Evolutionary conservation across 2,329 filamentous ascomycete species (phyloP).

Genomic region (Myrmaecium sp.): DNA sequence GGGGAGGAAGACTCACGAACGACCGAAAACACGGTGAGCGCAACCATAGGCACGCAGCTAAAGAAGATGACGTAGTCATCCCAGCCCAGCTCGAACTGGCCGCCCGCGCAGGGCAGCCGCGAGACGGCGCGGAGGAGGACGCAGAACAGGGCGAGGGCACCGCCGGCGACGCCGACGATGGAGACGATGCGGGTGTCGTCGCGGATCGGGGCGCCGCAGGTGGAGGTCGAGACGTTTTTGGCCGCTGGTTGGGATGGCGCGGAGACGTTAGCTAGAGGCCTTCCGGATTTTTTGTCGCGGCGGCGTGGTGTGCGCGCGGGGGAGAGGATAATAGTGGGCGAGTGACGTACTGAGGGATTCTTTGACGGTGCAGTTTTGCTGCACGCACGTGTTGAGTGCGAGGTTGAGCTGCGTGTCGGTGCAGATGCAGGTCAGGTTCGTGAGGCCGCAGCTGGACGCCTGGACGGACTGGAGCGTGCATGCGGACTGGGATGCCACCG

Average conservation of each 20-base stretch:
- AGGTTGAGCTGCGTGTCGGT: conserved; percentile 2
- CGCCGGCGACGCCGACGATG: conserved; percentile 17
- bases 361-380: conserved; percentile 2
- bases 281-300: too few species aligned
- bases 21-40: conserved; percentile 10
- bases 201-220: conserved; percentile 22
- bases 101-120: conserved; percentile 16
- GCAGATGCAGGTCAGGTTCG: conserved; percentile 4
- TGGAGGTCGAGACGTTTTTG: conserved; percentile 24
- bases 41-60: conserved; percentile 10
- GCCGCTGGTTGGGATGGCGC: conserved; percentile 15
- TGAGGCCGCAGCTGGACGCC: conserved; percentile 1
- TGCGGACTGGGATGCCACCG: conserved; percentile 1
- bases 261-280: not conserved
- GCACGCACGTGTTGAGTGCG: conserved; percentile 2
- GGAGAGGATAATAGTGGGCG: too few species aligned
- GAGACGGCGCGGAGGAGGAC: conserved; percentile 21
- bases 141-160: conserved; percentile 16
- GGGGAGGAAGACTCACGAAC: not conserved
- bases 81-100: conserved; percentile 17
- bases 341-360: conserved; percentile 1
- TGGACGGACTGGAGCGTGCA: conserved; percentile 1
- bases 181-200: conserved; percentile 17
- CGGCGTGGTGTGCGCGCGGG: too few species aligned
- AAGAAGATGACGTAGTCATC: conserved; percentile 20